Evolutionary conservation across 306 rosid species (phyloP), one percentile per base, ranked within the genome.

Genomic region (Casuarina equisetifolia): DNA sequence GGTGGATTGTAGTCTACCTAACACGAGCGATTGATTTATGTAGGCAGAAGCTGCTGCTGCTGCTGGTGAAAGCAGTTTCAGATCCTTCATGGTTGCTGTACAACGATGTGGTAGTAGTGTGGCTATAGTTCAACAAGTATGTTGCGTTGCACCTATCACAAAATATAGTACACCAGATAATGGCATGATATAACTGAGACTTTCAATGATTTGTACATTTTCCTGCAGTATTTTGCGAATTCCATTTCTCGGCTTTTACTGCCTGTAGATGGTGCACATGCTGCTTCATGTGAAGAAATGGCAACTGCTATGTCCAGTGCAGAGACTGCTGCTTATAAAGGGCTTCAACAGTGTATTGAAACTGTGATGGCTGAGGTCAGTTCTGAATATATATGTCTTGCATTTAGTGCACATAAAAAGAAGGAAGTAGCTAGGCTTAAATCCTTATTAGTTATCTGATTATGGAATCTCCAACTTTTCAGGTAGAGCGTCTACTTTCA

Each of bases 31-130:
- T 80, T 82, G 80, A 49, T 82, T 80, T 80, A 59, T 77, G 83
- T 86, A 96, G 99, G 99, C 98, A 57, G 99, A 96, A 88, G 98
- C 99, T 0, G 99, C 99, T 1, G 99, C 99, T 51, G 96, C 97
- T 69, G 99, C 99, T 78, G 99, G 99, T 72, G 99, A 96, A 89
- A 90, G 98, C 88, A 96, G 99, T 86, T 96, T 96, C 86, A 91
- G 96, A 86, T 93, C 99, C 75, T 96, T 93, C 91, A 96, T 96
- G 99, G 97, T 96, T 85, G 89, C 99, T 70, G 98, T 96, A 81
- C 99, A 92, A 81, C 98, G 99, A 68, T 92, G 98, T 62, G 99
- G 98, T 79, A 96, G 98, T 83, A 96, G 99, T 84, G 99, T 96
- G 84, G 99, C 97, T 74, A 86, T 96, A 81, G 93, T 96, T 80